phyloP scores from a whole-genome alignment of 768 basidiomycete species.

The Leccinellum rugosiceps region DNA sequence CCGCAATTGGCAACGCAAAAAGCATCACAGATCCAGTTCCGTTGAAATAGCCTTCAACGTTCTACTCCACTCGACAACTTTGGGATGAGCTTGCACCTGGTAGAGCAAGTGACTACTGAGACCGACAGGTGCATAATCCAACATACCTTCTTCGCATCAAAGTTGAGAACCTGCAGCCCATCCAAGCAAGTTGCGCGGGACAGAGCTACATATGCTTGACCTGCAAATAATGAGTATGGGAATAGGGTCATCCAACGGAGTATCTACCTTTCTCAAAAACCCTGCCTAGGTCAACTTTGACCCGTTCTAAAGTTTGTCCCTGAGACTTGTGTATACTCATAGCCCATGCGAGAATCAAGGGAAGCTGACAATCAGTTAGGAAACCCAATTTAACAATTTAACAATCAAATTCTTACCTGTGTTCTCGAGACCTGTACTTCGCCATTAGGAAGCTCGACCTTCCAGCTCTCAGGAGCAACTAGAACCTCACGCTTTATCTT shows the following conservation, averaged over 20 bases:
- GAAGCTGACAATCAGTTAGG: constrained; percentile 50
- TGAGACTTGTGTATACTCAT: constrained; percentile 99
- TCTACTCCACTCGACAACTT: constrained; percentile 69
- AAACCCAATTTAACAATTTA: not conserved
- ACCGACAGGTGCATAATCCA: not conserved
- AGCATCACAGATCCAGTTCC: constrained; percentile 8
- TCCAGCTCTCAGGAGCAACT: constrained; percentile 74
- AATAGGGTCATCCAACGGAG: not conserved
- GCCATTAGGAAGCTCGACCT: constrained; percentile 83
- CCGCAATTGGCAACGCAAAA: not conserved
- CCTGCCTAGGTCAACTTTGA: constrained; percentile 89
- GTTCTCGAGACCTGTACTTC: constrained; percentile 75
- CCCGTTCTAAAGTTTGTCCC: constrained; percentile 92
- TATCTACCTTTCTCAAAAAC: constrained; percentile 86
- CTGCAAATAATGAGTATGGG: constrained; percentile 34
- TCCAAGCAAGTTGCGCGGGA: constrained; percentile 86
- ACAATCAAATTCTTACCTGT: constrained; percentile 52
- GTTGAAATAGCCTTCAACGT: constrained; percentile 52
- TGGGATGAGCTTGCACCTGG: constrained; percentile 71
- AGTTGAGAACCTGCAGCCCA: constrained; percentile 82
- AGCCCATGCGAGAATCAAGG: constrained; percentile 91
- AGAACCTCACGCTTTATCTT: constrained; percentile 52
- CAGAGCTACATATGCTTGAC: constrained; percentile 88
- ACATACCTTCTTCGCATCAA: constrained; percentile 67
- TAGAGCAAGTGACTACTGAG: constrained; percentile 3